Conservation (phyloP, 306 rosid species). For the Oxytropis ochrocephala region DNA sequence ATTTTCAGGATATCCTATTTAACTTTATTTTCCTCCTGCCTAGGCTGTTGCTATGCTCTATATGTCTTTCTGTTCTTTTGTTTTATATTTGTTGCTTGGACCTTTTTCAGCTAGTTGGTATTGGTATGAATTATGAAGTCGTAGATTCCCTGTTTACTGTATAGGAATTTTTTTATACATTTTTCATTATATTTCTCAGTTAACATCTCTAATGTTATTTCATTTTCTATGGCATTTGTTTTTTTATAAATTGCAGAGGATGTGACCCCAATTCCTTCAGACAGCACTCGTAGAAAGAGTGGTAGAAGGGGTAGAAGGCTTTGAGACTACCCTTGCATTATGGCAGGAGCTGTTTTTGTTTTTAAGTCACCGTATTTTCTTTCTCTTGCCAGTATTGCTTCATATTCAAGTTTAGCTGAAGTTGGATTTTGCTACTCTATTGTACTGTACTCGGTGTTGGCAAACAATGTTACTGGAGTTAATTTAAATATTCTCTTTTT, state of each 20-base stretch:
- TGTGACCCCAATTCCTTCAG: constrained; percentile 76
- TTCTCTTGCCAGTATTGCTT: constrained; percentile 9
- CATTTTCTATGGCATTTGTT: neutral
- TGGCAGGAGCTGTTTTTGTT: neutral
- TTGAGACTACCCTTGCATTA: constrained; percentile 23
- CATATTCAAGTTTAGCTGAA: constrained; percentile 9
- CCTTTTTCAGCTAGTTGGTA: neutral
- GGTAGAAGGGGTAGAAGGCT: constrained; percentile 86
- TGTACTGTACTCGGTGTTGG: constrained; percentile 11
- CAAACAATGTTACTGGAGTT: neutral
- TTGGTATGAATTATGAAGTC: neutral
- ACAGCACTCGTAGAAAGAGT: constrained; percentile 83
- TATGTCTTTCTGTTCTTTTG: neutral
- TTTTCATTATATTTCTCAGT: neutral
- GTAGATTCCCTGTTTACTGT: neutral
- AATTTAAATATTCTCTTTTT: neutral
- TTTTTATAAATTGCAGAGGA: constrained; percentile 51
- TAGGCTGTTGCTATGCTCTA: too few relatives aligned
- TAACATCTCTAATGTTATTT: neutral
- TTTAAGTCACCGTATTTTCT: neutral
- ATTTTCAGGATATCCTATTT: neutral
- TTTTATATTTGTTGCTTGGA: neutral
- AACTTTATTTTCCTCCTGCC: neutral
- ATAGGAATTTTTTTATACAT: too few relatives aligned
- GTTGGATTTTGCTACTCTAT: constrained; percentile 26